Evolutionary conservation across 148 eudicot species (phyloP).

Genomic region (Spergularia bocconei): DNA sequence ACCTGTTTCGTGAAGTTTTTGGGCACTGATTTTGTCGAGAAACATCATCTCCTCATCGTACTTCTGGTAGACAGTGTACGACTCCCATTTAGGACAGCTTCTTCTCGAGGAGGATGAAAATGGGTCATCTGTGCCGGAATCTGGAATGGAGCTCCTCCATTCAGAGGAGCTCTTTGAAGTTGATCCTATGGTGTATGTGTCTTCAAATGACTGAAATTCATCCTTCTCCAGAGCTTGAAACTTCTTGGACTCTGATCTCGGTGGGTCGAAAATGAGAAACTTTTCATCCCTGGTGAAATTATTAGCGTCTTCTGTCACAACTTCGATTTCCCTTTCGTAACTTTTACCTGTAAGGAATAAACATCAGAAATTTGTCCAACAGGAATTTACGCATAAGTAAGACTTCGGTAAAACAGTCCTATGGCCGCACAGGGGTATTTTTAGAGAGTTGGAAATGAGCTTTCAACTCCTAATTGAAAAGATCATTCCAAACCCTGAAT

Average conservation of each 20-base stretch:
- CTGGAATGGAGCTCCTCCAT: constrained; percentile 91
- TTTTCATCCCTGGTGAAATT: constrained; percentile 43
- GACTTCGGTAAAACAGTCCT: too few species aligned
- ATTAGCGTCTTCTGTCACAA: not conserved
- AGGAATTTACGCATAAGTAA: not conserved
- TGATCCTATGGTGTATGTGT: constrained; percentile 72
- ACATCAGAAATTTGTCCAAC: not conserved
- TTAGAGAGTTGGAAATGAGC: too few species aligned
- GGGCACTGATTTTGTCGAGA: constrained; percentile 72
- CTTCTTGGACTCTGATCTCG: constrained; percentile 43
- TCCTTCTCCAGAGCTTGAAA: constrained; percentile 33
- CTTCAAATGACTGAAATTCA: constrained; percentile 46
- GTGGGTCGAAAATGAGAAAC: constrained; percentile 39
- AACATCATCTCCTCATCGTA: constrained; percentile 92
- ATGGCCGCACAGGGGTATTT: not conserved
- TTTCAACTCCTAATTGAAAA: not conserved
- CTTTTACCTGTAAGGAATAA: not conserved
- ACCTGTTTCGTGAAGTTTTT: constrained; percentile 96
- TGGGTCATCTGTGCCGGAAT: constrained; percentile 77
- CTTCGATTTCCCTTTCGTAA: constrained; percentile 10
- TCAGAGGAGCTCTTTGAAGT: constrained; percentile 91
- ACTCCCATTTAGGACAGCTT: constrained; percentile 97
- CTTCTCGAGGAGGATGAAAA: constrained; percentile 86
- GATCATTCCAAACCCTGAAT: not conserved
- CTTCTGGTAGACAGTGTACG: constrained; percentile 85